A percentile compares a stretch with the other conserved stretches of the same genome.
phyloP scores from a whole-genome alignment of 164 flowering plant genomes.

The Magnolia changhungtana region DNA sequence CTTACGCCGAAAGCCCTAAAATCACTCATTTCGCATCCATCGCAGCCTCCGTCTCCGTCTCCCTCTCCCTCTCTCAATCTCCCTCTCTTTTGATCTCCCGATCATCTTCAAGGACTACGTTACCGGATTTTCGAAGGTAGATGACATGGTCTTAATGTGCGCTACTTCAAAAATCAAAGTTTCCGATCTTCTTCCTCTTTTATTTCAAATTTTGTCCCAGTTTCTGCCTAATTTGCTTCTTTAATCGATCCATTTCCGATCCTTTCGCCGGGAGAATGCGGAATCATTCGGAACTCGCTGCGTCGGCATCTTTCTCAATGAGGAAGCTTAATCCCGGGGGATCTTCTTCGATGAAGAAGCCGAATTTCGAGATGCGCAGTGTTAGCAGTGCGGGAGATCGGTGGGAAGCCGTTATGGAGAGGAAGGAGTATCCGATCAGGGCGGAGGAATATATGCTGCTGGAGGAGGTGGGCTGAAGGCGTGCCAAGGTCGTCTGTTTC shows the following conservation, averaged over 20 bases:
- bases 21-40: no score
- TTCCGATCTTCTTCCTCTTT: neutral
- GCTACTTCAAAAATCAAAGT: no score
- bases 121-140: no score
- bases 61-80: no score
- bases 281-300: neutral
- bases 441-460: slow-evolving; percentile 53
- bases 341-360: slow-evolving; percentile 1
- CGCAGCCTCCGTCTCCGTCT: no score
- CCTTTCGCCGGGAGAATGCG: neutral
- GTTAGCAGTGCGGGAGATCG: neutral
- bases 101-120: no score
- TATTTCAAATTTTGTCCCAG: neutral
- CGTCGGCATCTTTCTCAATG: neutral
- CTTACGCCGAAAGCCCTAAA: no score
- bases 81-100: no score
- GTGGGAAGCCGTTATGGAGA: slow-evolving; percentile 32
- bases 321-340: neutral
- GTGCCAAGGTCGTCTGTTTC: slow-evolving; percentile 73
- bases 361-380: slow-evolving; percentile 1
- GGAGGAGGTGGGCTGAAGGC: slow-evolving; percentile 86
- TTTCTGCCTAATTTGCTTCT: neutral
- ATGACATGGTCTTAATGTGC: no score
- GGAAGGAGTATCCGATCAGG: slow-evolving; percentile 80
- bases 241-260: neutral